These are phyloP conservation scores for Saccharum spontaneum DNA, from an alignment of 176 grass and related monocot species.

Conservation along the genomic window DNA sequence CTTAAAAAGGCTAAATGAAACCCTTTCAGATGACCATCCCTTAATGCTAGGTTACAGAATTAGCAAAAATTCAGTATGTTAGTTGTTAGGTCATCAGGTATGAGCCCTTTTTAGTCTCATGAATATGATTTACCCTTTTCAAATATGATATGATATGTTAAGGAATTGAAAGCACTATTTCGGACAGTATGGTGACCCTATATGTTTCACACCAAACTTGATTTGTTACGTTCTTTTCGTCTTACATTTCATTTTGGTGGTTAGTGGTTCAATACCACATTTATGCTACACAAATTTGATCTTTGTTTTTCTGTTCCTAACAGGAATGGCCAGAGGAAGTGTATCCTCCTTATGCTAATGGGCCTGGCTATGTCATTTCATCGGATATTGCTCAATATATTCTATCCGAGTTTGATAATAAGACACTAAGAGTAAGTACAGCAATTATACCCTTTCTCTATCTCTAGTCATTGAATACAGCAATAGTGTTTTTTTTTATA, in stretches of 20 bases:
- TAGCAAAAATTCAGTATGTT: background rate
- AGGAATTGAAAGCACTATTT: background rate
- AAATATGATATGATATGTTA: background rate
- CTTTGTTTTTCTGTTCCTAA: background rate
- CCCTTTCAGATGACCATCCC: background rate
- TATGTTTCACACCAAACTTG: background rate
- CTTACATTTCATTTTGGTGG: background rate
- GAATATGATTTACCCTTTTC: background rate
- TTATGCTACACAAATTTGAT: constrained; percentile 12
- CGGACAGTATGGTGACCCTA: background rate
- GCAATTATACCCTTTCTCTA: background rate
- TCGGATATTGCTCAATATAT: constrained; percentile 65
- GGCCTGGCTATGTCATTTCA: constrained; percentile 70
- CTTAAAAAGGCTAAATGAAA: background rate
- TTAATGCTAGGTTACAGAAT: constrained; percentile 9
- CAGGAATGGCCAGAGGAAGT: constrained; percentile 80
- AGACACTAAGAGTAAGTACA: constrained; percentile 44
- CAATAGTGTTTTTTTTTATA: background rate
- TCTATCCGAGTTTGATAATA: constrained; percentile 53
- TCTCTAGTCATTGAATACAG: background rate
- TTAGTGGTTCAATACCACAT: background rate
- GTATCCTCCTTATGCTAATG: constrained; percentile 75
- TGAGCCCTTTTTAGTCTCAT: background rate
- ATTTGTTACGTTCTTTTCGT: background rate
- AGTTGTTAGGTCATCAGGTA: background rate